Base-by-base conservation (phyloP, 805 yeast genomes). In the Tetrapisispora phaffii region DNA sequence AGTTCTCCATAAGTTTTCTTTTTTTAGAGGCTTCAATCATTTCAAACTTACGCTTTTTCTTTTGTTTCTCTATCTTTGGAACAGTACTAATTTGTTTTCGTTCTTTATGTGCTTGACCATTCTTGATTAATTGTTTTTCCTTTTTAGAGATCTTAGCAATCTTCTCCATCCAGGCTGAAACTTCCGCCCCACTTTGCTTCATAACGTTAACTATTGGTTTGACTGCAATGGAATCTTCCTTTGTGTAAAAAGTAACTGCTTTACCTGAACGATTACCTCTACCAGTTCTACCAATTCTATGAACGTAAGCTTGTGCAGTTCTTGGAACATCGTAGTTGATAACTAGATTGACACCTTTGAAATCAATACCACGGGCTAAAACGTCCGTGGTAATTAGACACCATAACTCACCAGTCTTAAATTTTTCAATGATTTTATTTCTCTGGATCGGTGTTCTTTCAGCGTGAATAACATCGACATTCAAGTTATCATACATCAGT, bases 251-350 rank as follows among this genome's bases (percentile, higher is more conserved):
- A 0, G 98, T 93, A 17, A 93, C 77, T 0, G 97, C 97, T 54
- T 74, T 75, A 46, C 99, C 98, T 8, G 67, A 57, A 48, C 83
- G 78, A 1, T 95, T 96, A 44, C 87, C 96, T 73, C 99, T 82
- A 54, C 98, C 99, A 2, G 98, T 90, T 73, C 99, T 83, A 65
- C 99, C 99, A 57, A 93, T 86, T 68, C 99, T 79, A 65, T 93
- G 99, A 39, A 93, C 96, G 62, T 93, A 93, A 0, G 96, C 82
- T 64, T 90, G 97, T 0, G 97, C 87, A 37, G 83, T 77, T 56
- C 80, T 85, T 16, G 99, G 99, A 12, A 93, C 95, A 66, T 93
- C 99, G 63, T 93, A 93, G 66, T 93, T 93, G 53, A 93, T 85
- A 34, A 93, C 97, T 47, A 94, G 63, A 59, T 89, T 93, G 41